phyloP scores from a whole-genome alignment of 2,329 filamentous ascomycete species.

The Fusarium sp. region DNA sequence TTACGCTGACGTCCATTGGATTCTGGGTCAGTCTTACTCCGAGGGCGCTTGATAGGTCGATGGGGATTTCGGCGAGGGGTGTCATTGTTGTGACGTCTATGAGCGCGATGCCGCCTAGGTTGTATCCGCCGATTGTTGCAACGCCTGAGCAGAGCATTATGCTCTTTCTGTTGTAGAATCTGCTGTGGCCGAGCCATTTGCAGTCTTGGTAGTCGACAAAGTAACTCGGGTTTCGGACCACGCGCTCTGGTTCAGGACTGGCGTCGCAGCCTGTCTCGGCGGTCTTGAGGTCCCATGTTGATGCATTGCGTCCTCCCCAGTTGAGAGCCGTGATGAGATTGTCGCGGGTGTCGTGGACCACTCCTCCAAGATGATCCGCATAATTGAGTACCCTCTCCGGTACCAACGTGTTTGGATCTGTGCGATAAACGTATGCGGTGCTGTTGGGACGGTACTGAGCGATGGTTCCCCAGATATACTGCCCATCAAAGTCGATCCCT shows the following conservation, averaged over 20 bases:
- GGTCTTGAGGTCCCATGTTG: conserved; percentile 49
- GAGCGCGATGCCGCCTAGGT: conserved; percentile 60
- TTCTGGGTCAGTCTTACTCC: conserved; percentile 60
- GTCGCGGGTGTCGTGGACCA: conserved; percentile 55
- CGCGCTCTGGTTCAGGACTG: conserved; percentile 25
- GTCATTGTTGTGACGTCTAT: conserved; percentile 60
- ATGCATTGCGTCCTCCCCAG: conserved; percentile 60
- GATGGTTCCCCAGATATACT: conserved; percentile 60
- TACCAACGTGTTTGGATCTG: conserved; percentile 53
- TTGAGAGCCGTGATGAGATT: conserved; percentile 56
- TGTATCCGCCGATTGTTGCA: conserved; percentile 50
- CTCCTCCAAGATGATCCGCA: conserved; percentile 60
- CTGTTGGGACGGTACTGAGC: conserved; percentile 62
- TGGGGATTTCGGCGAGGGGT: conserved; percentile 59
- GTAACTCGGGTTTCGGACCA: conserved; percentile 55
- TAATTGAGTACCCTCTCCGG: conserved; percentile 51
- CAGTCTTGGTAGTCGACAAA: conserved; percentile 65
- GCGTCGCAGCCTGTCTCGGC: conserved; percentile 32
- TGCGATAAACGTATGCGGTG: conserved; percentile 56
- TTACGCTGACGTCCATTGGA: conserved; percentile 60
- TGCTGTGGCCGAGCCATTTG: conserved; percentile 60
- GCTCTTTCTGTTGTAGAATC: conserved; percentile 50
- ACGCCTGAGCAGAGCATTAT: conserved; percentile 63
- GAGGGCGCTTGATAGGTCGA: conserved; percentile 54
- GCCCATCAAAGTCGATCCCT: conserved; percentile 62